Conservation (phyloP, 1,284 basidiomycete species). For the Ganoderma meredithae region DNA sequence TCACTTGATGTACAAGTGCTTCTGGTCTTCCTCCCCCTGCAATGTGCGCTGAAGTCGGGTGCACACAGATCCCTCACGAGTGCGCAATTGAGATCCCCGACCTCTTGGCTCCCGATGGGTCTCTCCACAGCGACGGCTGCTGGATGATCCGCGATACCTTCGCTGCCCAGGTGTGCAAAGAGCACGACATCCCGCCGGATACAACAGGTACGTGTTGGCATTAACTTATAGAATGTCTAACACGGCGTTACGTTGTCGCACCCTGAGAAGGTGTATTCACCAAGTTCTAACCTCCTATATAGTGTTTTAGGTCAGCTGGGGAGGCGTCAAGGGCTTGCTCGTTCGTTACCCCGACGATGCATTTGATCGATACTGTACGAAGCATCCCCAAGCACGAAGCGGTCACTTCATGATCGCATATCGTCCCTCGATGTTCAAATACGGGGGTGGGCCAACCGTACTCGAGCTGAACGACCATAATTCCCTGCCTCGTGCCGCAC, state of each 20-base stretch:
- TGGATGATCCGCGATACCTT: slow-evolving; percentile 35
- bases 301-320: slow-evolving; percentile 36
- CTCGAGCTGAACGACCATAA: slow-evolving; percentile 34
- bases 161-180: slow-evolving; percentile 26
- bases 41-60: neutral
- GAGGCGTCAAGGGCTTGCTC: slow-evolving; percentile 35
- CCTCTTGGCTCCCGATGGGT: slow-evolving; percentile 29
- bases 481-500: slow-evolving; percentile 23
- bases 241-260: no score
- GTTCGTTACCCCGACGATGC: slow-evolving; percentile 32
- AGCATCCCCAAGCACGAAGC: neutral
- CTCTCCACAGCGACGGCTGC: slow-evolving; percentile 35
- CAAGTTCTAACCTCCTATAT: neutral
- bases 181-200: slow-evolving; percentile 26
- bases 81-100: slow-evolving; percentile 27
- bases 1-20: slow-evolving; percentile 28
- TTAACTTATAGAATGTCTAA: neutral
- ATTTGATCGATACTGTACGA: slow-evolving; percentile 26
- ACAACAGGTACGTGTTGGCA: slow-evolving; percentile 25
- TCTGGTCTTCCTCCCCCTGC: neutral
- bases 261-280: no score
- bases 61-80: slow-evolving; percentile 26
- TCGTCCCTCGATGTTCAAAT: slow-evolving; percentile 35
- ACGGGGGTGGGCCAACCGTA: slow-evolving; percentile 31
- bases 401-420: slow-evolving; percentile 25